These are phyloP conservation scores for Bipolaris bicolor DNA, from an alignment of 2,329 filamentous ascomycete species.

Conservation along the genomic window DNA sequence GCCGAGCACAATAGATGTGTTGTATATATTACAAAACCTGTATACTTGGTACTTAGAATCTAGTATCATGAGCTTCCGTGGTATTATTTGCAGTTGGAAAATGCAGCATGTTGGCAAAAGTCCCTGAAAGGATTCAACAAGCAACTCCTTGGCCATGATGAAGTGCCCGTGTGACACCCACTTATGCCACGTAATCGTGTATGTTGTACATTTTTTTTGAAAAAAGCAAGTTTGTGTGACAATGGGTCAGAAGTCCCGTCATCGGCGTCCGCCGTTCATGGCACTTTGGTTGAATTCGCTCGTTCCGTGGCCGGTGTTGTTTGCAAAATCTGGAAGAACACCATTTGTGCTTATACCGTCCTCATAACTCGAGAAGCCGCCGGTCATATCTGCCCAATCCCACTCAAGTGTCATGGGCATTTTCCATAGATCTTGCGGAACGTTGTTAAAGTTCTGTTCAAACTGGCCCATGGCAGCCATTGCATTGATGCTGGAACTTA, in stretches of 20 bases:
- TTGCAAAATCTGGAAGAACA: slow-evolving; percentile 43
- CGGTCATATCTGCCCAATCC: slow-evolving; percentile 69
- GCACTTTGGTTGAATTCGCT: slow-evolving; percentile 43
- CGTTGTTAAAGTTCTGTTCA: slow-evolving; percentile 74
- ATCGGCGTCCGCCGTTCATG: slow-evolving; percentile 40
- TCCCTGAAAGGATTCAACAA: not conserved
- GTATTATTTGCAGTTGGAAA: not conserved
- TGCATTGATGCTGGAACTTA: slow-evolving; percentile 35
- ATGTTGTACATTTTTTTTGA: slow-evolving; percentile 2
- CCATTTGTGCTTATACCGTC: slow-evolving; percentile 50
- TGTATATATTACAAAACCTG: slow-evolving; percentile 2
- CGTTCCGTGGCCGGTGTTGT: slow-evolving; percentile 35
- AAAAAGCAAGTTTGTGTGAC: not conserved
- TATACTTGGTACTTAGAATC: not conserved
- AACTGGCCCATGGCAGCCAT: slow-evolving; percentile 57
- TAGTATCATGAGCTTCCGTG: not conserved
- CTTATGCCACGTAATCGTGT: not conserved
- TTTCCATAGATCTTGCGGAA: slow-evolving; percentile 92
- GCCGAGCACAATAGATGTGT: not conserved
- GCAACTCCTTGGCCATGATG: not conserved
- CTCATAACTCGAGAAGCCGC: slow-evolving; percentile 43
- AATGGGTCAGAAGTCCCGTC: not conserved
- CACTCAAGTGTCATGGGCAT: slow-evolving; percentile 96
- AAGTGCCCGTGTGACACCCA: not conserved
- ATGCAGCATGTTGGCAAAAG: not conserved